phyloP scores from a whole-genome alignment of 129 eudicot genomes.

The Silybum marianum region DNA sequence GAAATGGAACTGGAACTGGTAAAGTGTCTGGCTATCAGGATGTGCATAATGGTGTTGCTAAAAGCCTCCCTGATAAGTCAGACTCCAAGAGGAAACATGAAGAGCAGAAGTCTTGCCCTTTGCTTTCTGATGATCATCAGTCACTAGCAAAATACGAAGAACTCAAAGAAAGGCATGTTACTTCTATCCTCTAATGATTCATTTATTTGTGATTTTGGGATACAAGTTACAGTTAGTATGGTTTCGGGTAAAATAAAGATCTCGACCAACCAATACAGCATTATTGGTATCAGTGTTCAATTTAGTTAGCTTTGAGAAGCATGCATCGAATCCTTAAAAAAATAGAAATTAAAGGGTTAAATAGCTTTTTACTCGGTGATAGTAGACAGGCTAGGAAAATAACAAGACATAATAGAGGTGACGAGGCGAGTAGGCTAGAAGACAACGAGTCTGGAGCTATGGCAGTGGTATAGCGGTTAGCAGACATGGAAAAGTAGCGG shows the following conservation, averaged over 20 bases:
- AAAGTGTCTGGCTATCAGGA: conserved; percentile 26
- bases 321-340: not conserved
- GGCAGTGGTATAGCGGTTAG: not conserved
- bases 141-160: conserved; percentile 44
- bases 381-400: not conserved
- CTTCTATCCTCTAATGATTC: conserved; percentile 24
- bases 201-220: conserved; percentile 10
- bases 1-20: conserved; percentile 24
- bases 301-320: not conserved
- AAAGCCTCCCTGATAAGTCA: conserved; percentile 34
- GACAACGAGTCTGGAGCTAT: not conserved
- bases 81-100: conserved; percentile 51
- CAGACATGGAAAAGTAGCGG: not conserved
- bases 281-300: not conserved
- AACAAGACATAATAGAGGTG: not conserved
- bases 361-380: not conserved
- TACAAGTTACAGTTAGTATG: conserved; percentile 1
- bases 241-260: not conserved
- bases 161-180: conserved; percentile 64
- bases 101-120: conserved; percentile 39
- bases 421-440: not conserved
- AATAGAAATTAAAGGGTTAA: conserved; percentile 16
- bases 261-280: not conserved
- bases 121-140: conserved; percentile 50
- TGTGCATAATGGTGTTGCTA: conserved; percentile 36